Conservation (phyloP, 257 asterid species). For the Eustoma russellianum region DNA sequence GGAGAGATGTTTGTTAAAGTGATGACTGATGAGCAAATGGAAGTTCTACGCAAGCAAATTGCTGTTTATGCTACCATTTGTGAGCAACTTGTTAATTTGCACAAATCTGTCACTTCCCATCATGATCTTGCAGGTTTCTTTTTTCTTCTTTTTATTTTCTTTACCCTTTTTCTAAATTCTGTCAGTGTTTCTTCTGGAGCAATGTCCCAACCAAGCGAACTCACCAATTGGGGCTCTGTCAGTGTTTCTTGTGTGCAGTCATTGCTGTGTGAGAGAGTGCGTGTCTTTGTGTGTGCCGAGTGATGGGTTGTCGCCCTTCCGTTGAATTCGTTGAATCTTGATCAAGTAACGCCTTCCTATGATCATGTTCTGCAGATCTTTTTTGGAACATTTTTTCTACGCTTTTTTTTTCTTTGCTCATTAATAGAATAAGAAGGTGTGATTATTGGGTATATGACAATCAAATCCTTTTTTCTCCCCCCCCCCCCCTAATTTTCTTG, state of each 20-base stretch:
- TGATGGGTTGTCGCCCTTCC: background rate
- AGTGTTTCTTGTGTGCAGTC: background rate
- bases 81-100: slow-evolving; percentile 88
- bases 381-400: background rate
- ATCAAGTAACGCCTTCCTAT: background rate
- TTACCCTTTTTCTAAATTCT: background rate
- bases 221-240: too few species aligned
- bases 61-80: slow-evolving; percentile 90
- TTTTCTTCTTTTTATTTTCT: background rate
- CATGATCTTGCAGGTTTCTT: slow-evolving; percentile 68
- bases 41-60: slow-evolving; percentile 88
- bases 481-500: too few species aligned
- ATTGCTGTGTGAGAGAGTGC: background rate
- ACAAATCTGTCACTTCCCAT: slow-evolving; percentile 85
- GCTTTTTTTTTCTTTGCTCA: too few species aligned
- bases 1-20: slow-evolving; percentile 82
- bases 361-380: slow-evolving; percentile 11
- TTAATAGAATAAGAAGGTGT: too few species aligned
- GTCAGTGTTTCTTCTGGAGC: too few species aligned
- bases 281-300: background rate
- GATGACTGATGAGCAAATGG: slow-evolving; percentile 99
- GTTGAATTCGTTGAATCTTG: slow-evolving; percentile 9
- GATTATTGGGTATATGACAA: too few species aligned
- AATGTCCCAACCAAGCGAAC: too few species aligned
- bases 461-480: too few species aligned